Percentiles rank a stretch among this genome's conserved stretches.
Conservation (phyloP, 768 basidiomycete genomes). For the Lactarius pseudohatsudake region DNA sequence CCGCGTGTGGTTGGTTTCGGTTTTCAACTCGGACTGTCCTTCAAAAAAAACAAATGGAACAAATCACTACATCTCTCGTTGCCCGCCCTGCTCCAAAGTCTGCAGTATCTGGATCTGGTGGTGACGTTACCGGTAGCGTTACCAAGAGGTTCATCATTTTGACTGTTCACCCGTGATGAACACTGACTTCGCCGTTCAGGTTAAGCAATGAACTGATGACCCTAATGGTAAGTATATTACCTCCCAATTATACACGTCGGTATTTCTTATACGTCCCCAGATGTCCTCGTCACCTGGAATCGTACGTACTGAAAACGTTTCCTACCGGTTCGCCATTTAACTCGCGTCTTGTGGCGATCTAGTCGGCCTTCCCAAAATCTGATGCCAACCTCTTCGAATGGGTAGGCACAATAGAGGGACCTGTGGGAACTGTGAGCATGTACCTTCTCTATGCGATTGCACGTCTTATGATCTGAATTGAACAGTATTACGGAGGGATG, state of each 20-base stretch:
- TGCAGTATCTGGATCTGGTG: conserved; percentile 48
- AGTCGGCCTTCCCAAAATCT: conserved; percentile 89
- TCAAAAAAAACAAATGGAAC: conserved; percentile 55
- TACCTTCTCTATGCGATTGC: conserved; percentile 3
- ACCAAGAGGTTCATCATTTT: conserved; percentile 63
- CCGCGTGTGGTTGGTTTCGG: background rate
- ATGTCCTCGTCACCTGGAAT: conserved; percentile 90
- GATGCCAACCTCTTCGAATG: conserved; percentile 89
- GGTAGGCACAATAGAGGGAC: conserved; percentile 86
- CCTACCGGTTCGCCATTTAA: background rate
- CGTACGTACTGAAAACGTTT: conserved; percentile 46
- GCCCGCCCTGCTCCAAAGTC: conserved; percentile 59
- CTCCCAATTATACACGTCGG: background rate
- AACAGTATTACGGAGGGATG: conserved; percentile 73
- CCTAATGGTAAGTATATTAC: conserved; percentile 64
- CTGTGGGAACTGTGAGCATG: conserved; percentile 64
- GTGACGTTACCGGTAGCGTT: conserved; percentile 70
- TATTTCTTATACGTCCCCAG: conserved; percentile 39
- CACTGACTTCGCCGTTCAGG: conserved; percentile 38
- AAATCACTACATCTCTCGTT: conserved; percentile 62
- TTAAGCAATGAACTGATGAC: conserved; percentile 86
- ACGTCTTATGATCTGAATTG: conserved; percentile 15
- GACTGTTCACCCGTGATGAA: conserved; percentile 6
- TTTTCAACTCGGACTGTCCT: background rate
- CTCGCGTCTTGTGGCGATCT: background rate